Base-by-base conservation (phyloP, 306 rosid species). In the Lablab purpureus region DNA sequence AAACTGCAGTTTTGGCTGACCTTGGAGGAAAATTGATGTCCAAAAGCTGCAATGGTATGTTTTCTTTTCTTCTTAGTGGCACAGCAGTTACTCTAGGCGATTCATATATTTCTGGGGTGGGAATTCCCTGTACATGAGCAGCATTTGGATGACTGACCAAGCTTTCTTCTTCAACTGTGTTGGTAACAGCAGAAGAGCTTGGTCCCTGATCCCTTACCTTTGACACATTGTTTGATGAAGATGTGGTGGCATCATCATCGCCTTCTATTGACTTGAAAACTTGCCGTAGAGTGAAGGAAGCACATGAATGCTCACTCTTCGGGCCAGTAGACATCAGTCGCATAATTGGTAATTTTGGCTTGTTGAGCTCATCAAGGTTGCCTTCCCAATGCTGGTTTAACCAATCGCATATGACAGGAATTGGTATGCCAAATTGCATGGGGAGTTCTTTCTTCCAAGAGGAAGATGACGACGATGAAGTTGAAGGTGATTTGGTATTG, bases 381-480 rank as follows among this genome's bases (percentile, higher is more conserved):
- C 99, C 99, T 80, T 93, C 99, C 99, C 99, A 96, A 19, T 96
- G 98, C 89, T 96, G 97, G 83, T 96, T 91, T 83, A 96, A 86
- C 99, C 99, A 96, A 86, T 91, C 98, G 82, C 90, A 91, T 66
- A 96, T 87, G 45, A 96, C 90, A 3, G 97, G 93, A 58, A 96
- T 90, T 4, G 99, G 99, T 55, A 96, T 89, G 43, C 99, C 98
- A 56, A 96, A 96, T 82, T 91, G 98, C 98, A 90, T 90, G 10
- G 95, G 93, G 60, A 70, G 82, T 74, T 93, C 98, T 87, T 89
- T 93, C 84, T 93, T 96, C 94, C 91, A 90, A 5, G 97, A 96
- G 18, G 94, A 83, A 0, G 98, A 84, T 19, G 99, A 87, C 0
- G 96, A 90, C 0, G 96, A 82, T 25, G 98, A 87, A 68, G 94